These are phyloP conservation scores for Mucor velutinosus DNA, from an alignment of 371 early-diverging fungal species.

Conservation along the genomic window DNA sequence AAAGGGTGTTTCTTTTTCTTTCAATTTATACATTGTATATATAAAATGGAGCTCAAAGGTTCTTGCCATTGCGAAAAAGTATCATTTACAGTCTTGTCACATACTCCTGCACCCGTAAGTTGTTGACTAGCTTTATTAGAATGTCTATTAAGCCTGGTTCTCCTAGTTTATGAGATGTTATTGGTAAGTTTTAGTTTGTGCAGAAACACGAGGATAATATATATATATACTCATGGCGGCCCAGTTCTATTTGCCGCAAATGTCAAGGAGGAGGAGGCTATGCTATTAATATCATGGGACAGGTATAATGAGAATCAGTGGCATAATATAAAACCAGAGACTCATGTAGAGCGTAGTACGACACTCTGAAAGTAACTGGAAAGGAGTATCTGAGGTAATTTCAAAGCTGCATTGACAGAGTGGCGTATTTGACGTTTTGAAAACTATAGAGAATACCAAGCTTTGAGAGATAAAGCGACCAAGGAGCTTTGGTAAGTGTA, in stretches of 20 bases:
- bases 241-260: slow-evolving; percentile 55
- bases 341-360: slow-evolving; percentile 24
- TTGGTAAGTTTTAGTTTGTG: slow-evolving; percentile 32
- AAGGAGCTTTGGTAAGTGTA: slow-evolving; percentile 37
- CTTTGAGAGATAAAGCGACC: slow-evolving; percentile 34
- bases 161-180: slow-evolving; percentile 49
- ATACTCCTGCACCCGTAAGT: slow-evolving; percentile 49
- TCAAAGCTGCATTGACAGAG: not conserved
- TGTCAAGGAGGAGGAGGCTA: slow-evolving; percentile 52
- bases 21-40: not conserved
- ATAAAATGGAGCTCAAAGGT: slow-evolving; percentile 50
- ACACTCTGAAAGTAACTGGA: slow-evolving; percentile 38
- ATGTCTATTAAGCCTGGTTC: not conserved
- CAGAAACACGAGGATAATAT: not conserved
- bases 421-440: no score
- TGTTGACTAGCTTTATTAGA: not conserved
- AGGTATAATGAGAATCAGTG: slow-evolving; percentile 16
- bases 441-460: slow-evolving; percentile 35
- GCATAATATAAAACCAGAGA: not conserved
- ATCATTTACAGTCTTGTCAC: slow-evolving; percentile 33
- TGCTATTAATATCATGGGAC: slow-evolving; percentile 49
- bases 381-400: slow-evolving; percentile 38
- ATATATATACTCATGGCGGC: not conserved
- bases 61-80: slow-evolving; percentile 57
- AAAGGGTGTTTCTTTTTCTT: not conserved